These are phyloP conservation scores for Beauveria australis DNA, from an alignment of 2,329 filamentous ascomycete species.

Conservation along the genomic window DNA sequence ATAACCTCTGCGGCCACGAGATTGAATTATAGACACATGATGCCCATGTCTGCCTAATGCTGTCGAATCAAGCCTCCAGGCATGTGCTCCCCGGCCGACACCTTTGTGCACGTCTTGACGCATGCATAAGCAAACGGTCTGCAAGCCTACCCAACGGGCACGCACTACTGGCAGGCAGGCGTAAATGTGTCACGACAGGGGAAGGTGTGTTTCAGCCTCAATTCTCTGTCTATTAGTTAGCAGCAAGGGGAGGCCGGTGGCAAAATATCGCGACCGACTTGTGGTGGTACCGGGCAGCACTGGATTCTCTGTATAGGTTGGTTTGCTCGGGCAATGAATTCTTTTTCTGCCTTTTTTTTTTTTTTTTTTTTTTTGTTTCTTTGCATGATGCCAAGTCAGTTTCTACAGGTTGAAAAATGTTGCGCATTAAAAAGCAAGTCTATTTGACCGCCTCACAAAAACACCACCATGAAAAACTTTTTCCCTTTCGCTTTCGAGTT, in stretches of 20 bases:
- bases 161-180: no score
- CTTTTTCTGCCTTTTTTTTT: background rate
- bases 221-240: no score
- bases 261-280: background rate
- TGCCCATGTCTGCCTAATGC: no score
- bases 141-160: no score
- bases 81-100: no score
- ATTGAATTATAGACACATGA: background rate
- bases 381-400: background rate
- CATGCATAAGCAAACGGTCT: no score
- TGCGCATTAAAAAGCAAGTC: background rate
- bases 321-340: background rate
- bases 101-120: no score
- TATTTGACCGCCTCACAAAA: background rate
- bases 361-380: background rate
- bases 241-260: no score
- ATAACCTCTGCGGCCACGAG: background rate
- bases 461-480: background rate
- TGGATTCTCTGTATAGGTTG: background rate
- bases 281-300: background rate
- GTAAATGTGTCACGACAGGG: no score
- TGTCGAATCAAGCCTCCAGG: no score
- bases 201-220: no score
- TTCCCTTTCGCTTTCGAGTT: background rate
- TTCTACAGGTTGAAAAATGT: background rate